Conservation (phyloP, 2,329 filamentous ascomycete species). For the Monilinia vaccinii-corymbosi region DNA sequence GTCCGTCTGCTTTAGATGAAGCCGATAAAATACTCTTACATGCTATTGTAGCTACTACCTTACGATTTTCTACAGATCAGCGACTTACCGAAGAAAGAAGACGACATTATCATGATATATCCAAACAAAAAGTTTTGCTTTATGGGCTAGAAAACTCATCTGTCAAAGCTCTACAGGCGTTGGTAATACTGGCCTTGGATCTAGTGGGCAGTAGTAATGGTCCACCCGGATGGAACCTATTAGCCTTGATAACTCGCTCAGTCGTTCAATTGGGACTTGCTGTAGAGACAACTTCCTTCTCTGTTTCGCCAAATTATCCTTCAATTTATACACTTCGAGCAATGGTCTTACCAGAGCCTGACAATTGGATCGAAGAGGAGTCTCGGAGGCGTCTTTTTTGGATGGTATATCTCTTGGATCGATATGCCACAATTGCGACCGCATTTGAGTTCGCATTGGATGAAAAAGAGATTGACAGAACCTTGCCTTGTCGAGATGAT, state of each 20-base stretch:
- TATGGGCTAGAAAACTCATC: slow-evolving; percentile 87
- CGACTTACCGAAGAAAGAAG: slow-evolving; percentile 66
- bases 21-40: slow-evolving; percentile 76
- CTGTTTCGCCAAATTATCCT: slow-evolving; percentile 67
- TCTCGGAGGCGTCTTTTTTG: slow-evolving; percentile 78
- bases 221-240: slow-evolving; percentile 83
- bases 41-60: slow-evolving; percentile 79
- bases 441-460: slow-evolving; percentile 87
- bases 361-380: slow-evolving; percentile 84
- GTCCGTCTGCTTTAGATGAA: slow-evolving; percentile 65
- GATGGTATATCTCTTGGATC: slow-evolving; percentile 87
- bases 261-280: slow-evolving; percentile 82
- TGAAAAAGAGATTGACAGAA: slow-evolving; percentile 82
- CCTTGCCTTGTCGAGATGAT: slow-evolving; percentile 78
- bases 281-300: slow-evolving; percentile 71
- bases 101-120: slow-evolving; percentile 66
- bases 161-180: slow-evolving; percentile 76
- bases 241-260: slow-evolving; percentile 79
- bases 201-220: slow-evolving; percentile 81
- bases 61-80: slow-evolving; percentile 72
- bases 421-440: slow-evolving; percentile 83
- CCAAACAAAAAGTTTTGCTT: slow-evolving; percentile 77
- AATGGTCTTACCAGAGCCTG: slow-evolving; percentile 73
- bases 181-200: slow-evolving; percentile 80
- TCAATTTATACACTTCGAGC: slow-evolving; percentile 86